Evolutionary conservation across 2,329 filamentous ascomycete species (phyloP).

Genomic region (Fonsecaea pedrosoi): DNA sequence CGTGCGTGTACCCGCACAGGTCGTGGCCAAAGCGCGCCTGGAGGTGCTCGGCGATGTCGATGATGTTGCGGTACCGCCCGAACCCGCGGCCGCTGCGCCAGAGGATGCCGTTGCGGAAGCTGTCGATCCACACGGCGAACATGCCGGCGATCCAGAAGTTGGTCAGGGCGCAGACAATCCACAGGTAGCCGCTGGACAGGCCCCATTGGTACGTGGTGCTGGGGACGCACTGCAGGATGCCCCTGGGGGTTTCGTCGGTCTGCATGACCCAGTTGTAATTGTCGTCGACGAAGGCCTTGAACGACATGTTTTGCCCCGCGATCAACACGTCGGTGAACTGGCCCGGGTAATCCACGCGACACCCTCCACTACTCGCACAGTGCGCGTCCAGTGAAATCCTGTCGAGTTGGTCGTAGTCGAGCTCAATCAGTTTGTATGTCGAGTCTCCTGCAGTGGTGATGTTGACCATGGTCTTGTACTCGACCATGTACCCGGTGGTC

Average conservation of each 20-base stretch:
- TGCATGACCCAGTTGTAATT: conserved; percentile 1
- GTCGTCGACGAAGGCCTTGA: not conserved
- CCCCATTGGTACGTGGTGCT: conserved; percentile 3
- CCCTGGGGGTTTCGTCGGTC: not conserved
- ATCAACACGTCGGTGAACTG: not conserved
- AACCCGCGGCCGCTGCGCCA: not conserved
- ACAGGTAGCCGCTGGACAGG: not conserved
- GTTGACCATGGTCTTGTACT: conserved; percentile 2
- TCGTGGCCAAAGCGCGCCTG: not conserved
- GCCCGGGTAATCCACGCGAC: not conserved
- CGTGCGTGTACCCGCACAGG: conserved; percentile 1
- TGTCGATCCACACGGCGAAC: conserved; percentile 1
- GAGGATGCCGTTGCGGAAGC: not conserved
- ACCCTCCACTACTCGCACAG: not conserved
- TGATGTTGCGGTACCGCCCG: not conserved
- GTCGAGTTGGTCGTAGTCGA: not conserved
- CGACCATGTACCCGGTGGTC: not conserved
- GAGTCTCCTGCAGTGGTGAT: not conserved
- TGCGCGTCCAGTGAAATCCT: not conserved
- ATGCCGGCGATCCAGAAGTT: not conserved
- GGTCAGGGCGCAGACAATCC: not conserved
- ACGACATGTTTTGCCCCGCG: not conserved
- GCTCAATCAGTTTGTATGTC: not conserved
- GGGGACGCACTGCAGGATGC: not conserved
- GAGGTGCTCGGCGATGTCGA: not conserved